Evolutionary conservation across 305 asterid species (phyloP).

Genomic region (Fraxinus greggii): DNA sequence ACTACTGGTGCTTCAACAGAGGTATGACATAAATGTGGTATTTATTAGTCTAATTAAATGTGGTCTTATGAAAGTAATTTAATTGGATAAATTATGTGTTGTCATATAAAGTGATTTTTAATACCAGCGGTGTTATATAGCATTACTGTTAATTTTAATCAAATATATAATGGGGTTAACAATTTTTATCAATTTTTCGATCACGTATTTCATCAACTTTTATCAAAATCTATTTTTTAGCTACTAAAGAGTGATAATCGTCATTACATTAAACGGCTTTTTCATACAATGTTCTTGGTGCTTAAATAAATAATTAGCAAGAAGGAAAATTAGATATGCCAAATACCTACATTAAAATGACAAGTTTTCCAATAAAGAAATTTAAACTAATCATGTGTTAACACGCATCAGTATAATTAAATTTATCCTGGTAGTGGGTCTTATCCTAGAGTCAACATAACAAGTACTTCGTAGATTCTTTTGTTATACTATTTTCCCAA

Average conservation of each 20-base stretch:
- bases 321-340: not conserved
- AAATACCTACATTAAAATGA: not conserved
- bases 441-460: not conserved
- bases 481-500: not conserved
- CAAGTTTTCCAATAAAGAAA: not conserved
- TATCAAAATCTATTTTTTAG: no score
- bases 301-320: not conserved
- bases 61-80: no score
- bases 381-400: not conserved
- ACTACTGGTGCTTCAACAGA: no score
- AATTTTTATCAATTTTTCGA: no score
- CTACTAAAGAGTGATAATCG: no score
- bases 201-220: no score
- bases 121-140: not conserved
- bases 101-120: no score
- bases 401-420: not conserved
- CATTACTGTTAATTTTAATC: no score
- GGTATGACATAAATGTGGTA: no score
- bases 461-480: not conserved
- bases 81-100: no score
- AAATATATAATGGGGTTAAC: no score
- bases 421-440: not conserved
- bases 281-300: not conserved
- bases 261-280: not conserved
- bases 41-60: no score